phyloP scores from a whole-genome alignment of 1,284 basidiomycete genomes.

The Rhizoctonia solani region DNA sequence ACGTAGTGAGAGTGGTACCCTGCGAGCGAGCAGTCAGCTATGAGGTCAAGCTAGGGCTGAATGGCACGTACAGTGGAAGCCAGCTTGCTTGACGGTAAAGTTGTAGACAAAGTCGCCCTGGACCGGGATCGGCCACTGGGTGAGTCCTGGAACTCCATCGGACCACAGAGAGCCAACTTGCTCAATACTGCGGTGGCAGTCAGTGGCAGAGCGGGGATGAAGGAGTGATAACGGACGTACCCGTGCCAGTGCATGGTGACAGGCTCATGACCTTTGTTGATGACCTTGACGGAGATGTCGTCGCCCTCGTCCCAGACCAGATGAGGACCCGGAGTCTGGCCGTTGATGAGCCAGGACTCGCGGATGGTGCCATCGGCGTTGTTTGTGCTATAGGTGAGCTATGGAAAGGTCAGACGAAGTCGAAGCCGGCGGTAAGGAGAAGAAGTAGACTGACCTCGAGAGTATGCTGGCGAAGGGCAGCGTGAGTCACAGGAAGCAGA shows the following conservation, averaged over 20 bases:
- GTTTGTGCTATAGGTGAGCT: slow-evolving; percentile 24
- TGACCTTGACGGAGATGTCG: slow-evolving; percentile 22
- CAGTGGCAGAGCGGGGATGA: background rate
- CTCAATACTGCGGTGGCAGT: slow-evolving; percentile 12
- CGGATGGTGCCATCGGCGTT: slow-evolving; percentile 23
- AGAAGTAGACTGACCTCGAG: too few species aligned
- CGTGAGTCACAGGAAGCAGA: too few species aligned
- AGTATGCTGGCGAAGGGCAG: too few species aligned
- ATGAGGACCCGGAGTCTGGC: slow-evolving; percentile 33
- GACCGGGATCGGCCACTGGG: slow-evolving; percentile 3
- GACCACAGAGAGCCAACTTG: slow-evolving; percentile 29
- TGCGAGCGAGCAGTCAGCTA: background rate
- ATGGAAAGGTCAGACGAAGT: too few species aligned
- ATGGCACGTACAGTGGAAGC: background rate
- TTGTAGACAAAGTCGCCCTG: slow-evolving; percentile 11
- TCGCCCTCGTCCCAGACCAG: slow-evolving; percentile 30
- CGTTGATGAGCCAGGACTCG: slow-evolving; percentile 29
- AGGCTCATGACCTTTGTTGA: slow-evolving; percentile 22
- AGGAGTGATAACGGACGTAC: background rate
- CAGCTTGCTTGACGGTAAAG: slow-evolving; percentile 9
- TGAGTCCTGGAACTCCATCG: slow-evolving; percentile 35
- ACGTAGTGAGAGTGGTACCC: slow-evolving; percentile 27
- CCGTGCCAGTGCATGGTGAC: too few species aligned
- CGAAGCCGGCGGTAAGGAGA: too few species aligned
- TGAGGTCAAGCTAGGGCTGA: background rate